phyloP scores from a whole-genome alignment of 129 eudicot genomes.

The sunflower (Helianthus annuus) region HanXRQr2.0-SUNRISE NC_035442.2:31247733-31248232 shows the following conservation, averaged over 20 bases:
- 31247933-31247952: neutral
- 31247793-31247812: slow-evolving; percentile 92
- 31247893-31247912: slow-evolving; percentile 88
- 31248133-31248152: slow-evolving; percentile 94
- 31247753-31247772: neutral
- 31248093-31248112: slow-evolving; percentile 88
- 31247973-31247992: neutral
- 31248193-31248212: slow-evolving; percentile 87
- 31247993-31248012: no score
- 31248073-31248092: slow-evolving; percentile 95
- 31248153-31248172: slow-evolving; percentile 87
- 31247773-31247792: slow-evolving; percentile 60
- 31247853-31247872: slow-evolving; percentile 96
- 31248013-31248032: slow-evolving; percentile 40
- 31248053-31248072: slow-evolving; percentile 92
- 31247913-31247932: slow-evolving; percentile 73
- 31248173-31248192: slow-evolving; percentile 91
- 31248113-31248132: slow-evolving; percentile 92
- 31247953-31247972: slow-evolving; percentile 4
- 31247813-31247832: slow-evolving; percentile 94
- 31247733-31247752: neutral
- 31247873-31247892: slow-evolving; percentile 85
- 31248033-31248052: slow-evolving; percentile 94
- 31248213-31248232: slow-evolving; percentile 81
- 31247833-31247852: slow-evolving; percentile 87